phyloP scores from a whole-genome alignment of 2,329 filamentous ascomycete species.

The Dryadomyces quercivorus region DNA sequence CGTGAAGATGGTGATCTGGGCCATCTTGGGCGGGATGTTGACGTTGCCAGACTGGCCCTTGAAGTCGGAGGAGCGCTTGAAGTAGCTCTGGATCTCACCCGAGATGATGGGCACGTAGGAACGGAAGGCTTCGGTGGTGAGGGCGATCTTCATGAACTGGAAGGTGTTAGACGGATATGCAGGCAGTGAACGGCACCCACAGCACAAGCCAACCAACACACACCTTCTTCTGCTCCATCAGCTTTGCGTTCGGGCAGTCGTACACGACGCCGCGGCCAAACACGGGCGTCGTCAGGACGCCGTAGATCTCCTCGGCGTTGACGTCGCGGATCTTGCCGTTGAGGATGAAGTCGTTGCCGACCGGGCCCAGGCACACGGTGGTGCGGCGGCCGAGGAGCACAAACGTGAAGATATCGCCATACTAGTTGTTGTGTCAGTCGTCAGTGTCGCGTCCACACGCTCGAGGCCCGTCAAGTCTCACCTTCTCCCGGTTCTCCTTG shows the following conservation, averaged over 20 bases:
- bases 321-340: conserved; percentile 41
- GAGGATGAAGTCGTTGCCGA: conserved; percentile 44
- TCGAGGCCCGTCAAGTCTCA: conserved; percentile 19
- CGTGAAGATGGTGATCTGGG: conserved; percentile 73
- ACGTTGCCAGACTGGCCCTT: conserved; percentile 46
- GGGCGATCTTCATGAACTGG: conserved; percentile 58
- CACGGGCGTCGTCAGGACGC: conserved; percentile 36
- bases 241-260: conserved; percentile 71
- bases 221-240: conserved; percentile 84
- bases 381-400: conserved; percentile 37
- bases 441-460: no score
- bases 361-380: conserved; percentile 35
- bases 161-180: no score
- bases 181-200: no score
- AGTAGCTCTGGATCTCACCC: conserved; percentile 53
- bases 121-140: conserved; percentile 51
- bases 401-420: conserved; percentile 43
- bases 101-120: conserved; percentile 61
- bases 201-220: not conserved
- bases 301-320: conserved; percentile 42
- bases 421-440: conserved; percentile 16
- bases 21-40: conserved; percentile 55
- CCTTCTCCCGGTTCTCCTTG: conserved; percentile 55
- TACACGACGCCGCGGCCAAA: conserved; percentile 75
- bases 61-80: conserved; percentile 44